Evolutionary conservation across 169 alveolate genomes (phyloP).

Genomic region (Perkinsus marinus): DNA sequence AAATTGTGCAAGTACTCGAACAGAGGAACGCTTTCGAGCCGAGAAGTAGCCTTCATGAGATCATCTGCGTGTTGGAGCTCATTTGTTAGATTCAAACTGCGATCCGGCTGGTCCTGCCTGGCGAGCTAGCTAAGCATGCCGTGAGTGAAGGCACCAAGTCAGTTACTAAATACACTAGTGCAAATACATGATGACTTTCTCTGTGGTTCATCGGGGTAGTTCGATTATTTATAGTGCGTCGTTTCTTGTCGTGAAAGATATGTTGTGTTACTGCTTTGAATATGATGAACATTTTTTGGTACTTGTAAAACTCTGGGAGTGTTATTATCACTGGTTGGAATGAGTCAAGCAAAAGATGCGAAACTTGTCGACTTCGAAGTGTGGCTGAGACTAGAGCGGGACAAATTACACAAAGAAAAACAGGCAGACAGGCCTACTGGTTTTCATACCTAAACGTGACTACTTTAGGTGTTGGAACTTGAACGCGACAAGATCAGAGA

Average conservation of each 20-base stretch:
- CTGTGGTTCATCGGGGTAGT: no score
- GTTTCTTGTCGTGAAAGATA: no score
- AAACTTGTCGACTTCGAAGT: not conserved
- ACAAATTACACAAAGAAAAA: no score
- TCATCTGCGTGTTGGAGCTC: not conserved
- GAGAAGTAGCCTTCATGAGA: conserved; percentile 60
- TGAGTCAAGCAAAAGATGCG: not conserved
- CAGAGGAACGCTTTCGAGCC: conserved; percentile 88
- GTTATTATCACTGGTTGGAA: no score
- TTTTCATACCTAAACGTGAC: not conserved
- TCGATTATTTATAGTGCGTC: no score
- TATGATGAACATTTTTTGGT: no score
- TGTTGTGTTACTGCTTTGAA: no score
- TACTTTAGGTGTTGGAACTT: no score
- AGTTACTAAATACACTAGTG: conserved; percentile 74
- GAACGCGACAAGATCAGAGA: no score
- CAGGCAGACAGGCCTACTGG: not conserved
- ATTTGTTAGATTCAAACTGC: conserved; percentile 75
- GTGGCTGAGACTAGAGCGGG: not conserved
- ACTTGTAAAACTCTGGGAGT: no score
- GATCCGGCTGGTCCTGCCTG: conserved; percentile 97
- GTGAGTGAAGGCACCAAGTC: conserved; percentile 99
- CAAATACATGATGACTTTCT: no score
- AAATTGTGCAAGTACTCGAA: conserved; percentile 63
- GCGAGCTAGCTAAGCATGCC: conserved; percentile 99